Evolutionary conservation across 139 green algal species (phyloP), one percentile per base, ranked within the genome.

Genomic region (Asterochloris sp.): DNA sequence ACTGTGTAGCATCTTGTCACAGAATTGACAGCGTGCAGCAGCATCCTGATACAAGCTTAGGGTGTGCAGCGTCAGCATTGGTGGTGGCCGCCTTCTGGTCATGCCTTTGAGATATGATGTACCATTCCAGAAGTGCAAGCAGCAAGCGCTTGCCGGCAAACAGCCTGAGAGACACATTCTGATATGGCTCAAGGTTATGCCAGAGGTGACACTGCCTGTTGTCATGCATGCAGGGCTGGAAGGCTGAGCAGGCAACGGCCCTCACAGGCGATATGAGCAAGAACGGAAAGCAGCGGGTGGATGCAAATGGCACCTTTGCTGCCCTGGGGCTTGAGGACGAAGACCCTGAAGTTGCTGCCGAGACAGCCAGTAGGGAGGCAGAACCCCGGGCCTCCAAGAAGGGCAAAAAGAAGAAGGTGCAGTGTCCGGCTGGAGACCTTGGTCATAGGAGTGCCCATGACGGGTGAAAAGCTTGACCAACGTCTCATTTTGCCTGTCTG

Each of bases 391-490:
- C 17, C 38, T 77, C 27, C 60, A 86, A 85, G 82, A 86, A 86
- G 38, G 64, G 82, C 54, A 86, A 88, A 74, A 91, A 87, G 74
- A 83, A 90, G 78, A 88, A 89, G 75, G n/a, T 15, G 26, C 38
- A 6, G 2, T 54, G 38, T 54, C 38, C n/a, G n/a, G n/a, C 38
- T 54, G 38, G 38, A 54, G 38, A 6, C 2, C 38, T 54, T 54
- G 38, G 38, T 10, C 38, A 54, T n/a, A n/a, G n/a, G n/a, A n/a
- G n/a, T n/a, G n/a, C 38, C 38, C 6, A 6, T 54, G 38, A 54
- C 4, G 38, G 6, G 38, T 6, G 38, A 6, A 6, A 2, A 10
- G 38, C 38, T 6, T 54, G 38, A 54, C 6, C 4, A 54, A 54
- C 6, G 38, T 54, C 4, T 54, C 38, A 2, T 54, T 6, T 54